Conservation (phyloP, 208 protist genomes). For the Leishmania gerbilli region DNA sequence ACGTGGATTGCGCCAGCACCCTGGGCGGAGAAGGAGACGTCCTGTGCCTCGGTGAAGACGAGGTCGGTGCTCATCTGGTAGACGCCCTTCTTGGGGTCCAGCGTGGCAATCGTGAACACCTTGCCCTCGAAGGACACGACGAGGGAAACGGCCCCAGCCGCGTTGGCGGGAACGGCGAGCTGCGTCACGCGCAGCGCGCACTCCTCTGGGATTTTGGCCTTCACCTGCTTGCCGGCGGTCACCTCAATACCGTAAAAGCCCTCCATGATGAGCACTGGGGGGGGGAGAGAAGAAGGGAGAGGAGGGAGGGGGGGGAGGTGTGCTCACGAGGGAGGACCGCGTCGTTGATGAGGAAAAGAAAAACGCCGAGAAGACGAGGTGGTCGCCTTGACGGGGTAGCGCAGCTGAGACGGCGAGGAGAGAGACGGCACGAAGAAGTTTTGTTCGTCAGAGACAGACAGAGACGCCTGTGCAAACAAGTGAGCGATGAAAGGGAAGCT, state of each 20-base stretch:
- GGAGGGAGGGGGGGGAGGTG: neutral
- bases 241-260: conserved; percentile 89
- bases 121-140: conserved; percentile 83
- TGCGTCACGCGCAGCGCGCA: conserved; percentile 88
- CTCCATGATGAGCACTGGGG: conserved; percentile 57
- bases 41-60: conserved; percentile 84
- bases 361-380: neutral
- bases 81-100: conserved; percentile 80
- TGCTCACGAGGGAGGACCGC: neutral
- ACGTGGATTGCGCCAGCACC: conserved; percentile 80
- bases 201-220: conserved; percentile 84
- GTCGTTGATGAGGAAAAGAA: neutral
- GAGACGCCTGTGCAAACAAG: no score
- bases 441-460: neutral
- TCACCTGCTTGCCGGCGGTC: conserved; percentile 68
- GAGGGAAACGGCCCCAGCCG: conserved; percentile 72
- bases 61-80: conserved; percentile 89
- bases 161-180: conserved; percentile 84
- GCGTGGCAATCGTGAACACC: conserved; percentile 87
- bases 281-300: neutral
- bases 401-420: neutral
- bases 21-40: conserved; percentile 67
- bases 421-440: no score
- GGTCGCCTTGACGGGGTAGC: neutral
- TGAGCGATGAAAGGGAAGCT: neutral